Evolutionary conservation across 805 yeast species (phyloP).

Genomic region (Hanseniaspora hatyaiensis): DNA sequence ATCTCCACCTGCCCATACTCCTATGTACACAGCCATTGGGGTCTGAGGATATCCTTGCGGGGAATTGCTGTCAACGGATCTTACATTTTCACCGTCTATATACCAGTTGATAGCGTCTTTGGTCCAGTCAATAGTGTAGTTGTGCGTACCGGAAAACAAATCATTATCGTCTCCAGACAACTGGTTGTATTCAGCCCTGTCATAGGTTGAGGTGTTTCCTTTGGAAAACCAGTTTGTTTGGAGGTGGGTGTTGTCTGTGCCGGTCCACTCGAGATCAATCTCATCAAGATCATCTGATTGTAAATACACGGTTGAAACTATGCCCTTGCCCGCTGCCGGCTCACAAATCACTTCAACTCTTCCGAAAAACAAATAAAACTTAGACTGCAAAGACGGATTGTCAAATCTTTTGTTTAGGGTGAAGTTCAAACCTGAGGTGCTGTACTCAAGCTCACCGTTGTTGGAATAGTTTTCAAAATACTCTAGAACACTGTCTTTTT

Average conservation of each 20-base stretch:
- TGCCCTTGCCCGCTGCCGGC: slow-evolving; percentile 69
- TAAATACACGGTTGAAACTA: slow-evolving; percentile 68
- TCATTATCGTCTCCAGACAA: slow-evolving; percentile 31
- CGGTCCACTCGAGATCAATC: slow-evolving; percentile 79
- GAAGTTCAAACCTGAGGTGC: slow-evolving; percentile 49
- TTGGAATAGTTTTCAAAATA: slow-evolving; percentile 35
- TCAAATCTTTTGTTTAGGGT: slow-evolving; percentile 53
- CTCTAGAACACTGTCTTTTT: slow-evolving; percentile 30
- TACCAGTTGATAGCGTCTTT: slow-evolving; percentile 54
- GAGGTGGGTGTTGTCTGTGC: slow-evolving; percentile 61
- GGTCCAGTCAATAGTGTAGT: slow-evolving; percentile 79
- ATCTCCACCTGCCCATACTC: slow-evolving; percentile 80
- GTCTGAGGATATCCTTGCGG: slow-evolving; percentile 75
- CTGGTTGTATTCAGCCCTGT: slow-evolving; percentile 61
- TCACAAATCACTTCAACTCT: slow-evolving; percentile 58
- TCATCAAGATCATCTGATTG: slow-evolving; percentile 83
- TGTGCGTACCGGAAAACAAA: slow-evolving; percentile 54
- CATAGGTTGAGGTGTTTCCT: slow-evolving; percentile 65
- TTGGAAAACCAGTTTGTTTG: slow-evolving; percentile 74
- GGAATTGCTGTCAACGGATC: slow-evolving; percentile 47
- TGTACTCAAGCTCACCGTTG: slow-evolving; percentile 37
- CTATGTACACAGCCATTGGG: slow-evolving; percentile 66
- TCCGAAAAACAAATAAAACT: slow-evolving; percentile 83
- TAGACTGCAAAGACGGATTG: slow-evolving; percentile 66
- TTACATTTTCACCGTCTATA: slow-evolving; percentile 55